phyloP scores from a whole-genome alignment of 2,329 filamentous ascomycete species.

The Xylariaceae sp. region DNA sequence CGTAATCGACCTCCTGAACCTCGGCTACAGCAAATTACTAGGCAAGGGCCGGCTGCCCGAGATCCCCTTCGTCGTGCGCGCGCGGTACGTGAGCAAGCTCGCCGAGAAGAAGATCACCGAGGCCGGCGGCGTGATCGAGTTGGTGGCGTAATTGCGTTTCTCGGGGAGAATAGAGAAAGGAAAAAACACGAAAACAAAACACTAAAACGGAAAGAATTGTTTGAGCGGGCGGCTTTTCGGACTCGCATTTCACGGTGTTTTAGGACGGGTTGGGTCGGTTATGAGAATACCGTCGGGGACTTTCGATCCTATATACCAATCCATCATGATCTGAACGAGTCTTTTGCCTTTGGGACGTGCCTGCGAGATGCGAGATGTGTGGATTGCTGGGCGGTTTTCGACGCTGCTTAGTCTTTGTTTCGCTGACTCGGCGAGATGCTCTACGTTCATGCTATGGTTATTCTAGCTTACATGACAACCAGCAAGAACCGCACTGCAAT shows the following conservation, averaged over 20 bases:
- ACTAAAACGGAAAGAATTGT: conserved; percentile 1
- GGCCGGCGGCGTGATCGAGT: conserved; percentile 67
- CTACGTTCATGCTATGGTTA: too few relatives aligned
- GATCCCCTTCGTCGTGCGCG: conserved; percentile 90
- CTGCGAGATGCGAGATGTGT: conserved; percentile 7
- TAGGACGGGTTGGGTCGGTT: conserved; percentile 13
- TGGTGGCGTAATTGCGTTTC: conserved; percentile 21
- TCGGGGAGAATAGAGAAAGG: background rate
- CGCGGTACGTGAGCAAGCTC: conserved; percentile 91
- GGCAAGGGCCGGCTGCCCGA: conserved; percentile 96
- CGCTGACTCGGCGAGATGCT: too few relatives aligned
- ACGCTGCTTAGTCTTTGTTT: too few relatives aligned
- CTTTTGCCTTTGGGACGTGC: background rate
- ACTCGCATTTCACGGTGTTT: conserved; percentile 16
- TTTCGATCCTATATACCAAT: conserved; percentile 17
- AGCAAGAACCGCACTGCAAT: too few relatives aligned
- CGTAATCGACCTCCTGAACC: conserved; percentile 93
- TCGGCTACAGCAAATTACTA: conserved; percentile 98
- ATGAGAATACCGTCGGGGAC: conserved; percentile 4
- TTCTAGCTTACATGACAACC: too few relatives aligned
- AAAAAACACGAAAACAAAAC: background rate
- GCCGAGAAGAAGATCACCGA: conserved; percentile 99
- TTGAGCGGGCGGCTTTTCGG: conserved; percentile 2
- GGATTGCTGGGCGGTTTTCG: too few relatives aligned
- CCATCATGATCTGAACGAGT: conserved; percentile 7